Percentiles rank a stretch among this genome's conserved stretches.
Conservation (phyloP, 257 asterid genomes). For the Solanum sitiens region DNA sequence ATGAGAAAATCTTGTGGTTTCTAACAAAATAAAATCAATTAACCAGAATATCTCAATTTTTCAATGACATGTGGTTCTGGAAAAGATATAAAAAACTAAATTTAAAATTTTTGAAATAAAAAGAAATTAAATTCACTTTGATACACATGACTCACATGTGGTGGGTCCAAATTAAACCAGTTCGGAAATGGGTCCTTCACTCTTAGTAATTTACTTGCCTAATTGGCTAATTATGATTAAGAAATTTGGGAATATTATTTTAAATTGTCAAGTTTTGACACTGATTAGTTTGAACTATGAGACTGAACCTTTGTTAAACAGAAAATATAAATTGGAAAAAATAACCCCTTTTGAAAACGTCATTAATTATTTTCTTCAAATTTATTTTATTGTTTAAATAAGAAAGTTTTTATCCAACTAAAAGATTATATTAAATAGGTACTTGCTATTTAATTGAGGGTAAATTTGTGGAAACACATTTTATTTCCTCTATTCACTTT, state of each 20-base stretch:
- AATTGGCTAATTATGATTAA: neutral
- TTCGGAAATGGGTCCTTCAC: slow-evolving; percentile 15
- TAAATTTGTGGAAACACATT: neutral
- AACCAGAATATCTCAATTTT: neutral
- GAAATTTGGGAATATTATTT: neutral
- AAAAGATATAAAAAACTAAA: neutral
- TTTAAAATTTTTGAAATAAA: neutral
- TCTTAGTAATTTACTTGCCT: neutral
- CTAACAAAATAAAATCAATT: neutral
- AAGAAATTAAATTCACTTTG: neutral
- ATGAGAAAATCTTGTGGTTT: neutral
- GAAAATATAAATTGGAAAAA: no score
- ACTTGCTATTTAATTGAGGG: no score
- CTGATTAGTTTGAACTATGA: no score
- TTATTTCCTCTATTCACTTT: no score
- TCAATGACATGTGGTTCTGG: slow-evolving; percentile 9
- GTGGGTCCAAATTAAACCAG: slow-evolving; percentile 15
- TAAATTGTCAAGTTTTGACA: neutral
- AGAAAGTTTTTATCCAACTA: no score
- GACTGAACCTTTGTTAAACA: no score
- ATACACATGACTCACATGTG: slow-evolving; percentile 53
- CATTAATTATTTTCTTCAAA: no score
- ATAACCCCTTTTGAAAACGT: no score
- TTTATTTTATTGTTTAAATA: no score
- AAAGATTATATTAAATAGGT: no score